Conservation (phyloP, 768 basidiomycete genomes). For the Paxillus rubicundulus region DNA sequence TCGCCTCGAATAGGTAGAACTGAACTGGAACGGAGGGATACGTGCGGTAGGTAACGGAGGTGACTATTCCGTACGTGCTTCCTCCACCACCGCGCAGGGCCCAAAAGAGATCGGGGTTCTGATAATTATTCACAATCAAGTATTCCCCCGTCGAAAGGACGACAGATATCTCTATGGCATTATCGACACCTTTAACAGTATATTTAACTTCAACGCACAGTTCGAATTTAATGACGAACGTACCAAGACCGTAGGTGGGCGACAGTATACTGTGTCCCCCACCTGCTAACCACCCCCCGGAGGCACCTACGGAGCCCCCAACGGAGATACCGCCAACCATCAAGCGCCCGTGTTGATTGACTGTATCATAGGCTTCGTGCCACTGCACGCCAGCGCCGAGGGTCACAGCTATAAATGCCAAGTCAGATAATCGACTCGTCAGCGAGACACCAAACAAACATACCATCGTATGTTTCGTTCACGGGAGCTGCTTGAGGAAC, state of each 20-base stretch:
- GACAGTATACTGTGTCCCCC: constrained; percentile 47
- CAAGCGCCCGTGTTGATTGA: constrained; percentile 36
- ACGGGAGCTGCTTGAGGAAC: constrained; percentile 31
- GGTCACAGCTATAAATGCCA: constrained; percentile 30
- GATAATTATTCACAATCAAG: constrained; percentile 38
- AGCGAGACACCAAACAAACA: not conserved
- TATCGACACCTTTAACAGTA: constrained; percentile 41
- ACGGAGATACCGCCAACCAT: constrained; percentile 45
- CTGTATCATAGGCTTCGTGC: constrained; percentile 43
- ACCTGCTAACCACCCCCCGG: constrained; percentile 51
- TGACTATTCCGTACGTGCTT: constrained; percentile 47
- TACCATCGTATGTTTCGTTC: constrained; percentile 23
- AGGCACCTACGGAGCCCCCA: constrained; percentile 44
- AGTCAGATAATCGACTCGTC: not conserved
- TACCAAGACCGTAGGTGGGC: constrained; percentile 44
- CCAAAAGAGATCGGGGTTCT: constrained; percentile 52
- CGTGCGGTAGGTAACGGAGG: constrained; percentile 46
- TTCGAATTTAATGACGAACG: not conserved
- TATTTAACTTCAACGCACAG: not conserved
- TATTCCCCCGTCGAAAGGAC: constrained; percentile 43
- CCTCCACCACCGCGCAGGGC: constrained; percentile 54
- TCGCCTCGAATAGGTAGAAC: constrained; percentile 27
- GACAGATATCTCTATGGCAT: constrained; percentile 45
- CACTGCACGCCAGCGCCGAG: constrained; percentile 48
- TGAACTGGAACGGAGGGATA: constrained; percentile 38